These are phyloP conservation scores for Pyrenopolyporus hunteri DNA, from an alignment of 495 filamentous ascomycete genomes.

Conservation along the genomic window DNA sequence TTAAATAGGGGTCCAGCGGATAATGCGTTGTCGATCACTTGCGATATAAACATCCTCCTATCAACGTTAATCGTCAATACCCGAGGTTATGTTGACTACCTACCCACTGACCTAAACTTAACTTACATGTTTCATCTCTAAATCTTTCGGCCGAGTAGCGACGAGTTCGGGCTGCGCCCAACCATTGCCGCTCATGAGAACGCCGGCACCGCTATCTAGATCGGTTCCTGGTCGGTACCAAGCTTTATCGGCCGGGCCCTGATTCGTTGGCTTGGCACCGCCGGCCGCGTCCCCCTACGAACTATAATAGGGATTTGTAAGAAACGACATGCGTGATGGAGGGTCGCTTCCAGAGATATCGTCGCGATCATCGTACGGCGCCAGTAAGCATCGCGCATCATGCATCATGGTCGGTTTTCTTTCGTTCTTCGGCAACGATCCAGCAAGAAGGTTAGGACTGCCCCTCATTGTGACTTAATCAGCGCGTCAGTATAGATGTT, in stretches of 20 bases:
- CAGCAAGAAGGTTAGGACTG: not conserved
- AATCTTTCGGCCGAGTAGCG: too few relatives aligned
- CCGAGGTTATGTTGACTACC: not conserved
- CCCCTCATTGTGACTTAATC: conserved; percentile 31
- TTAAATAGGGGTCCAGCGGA: too few relatives aligned
- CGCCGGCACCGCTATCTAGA: not conserved
- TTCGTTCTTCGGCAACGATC: conserved; percentile 22
- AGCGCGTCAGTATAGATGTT: conserved; percentile 13
- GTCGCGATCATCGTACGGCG: not conserved
- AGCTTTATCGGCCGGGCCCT: not conserved
- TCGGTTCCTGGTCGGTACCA: conserved; percentile 8
- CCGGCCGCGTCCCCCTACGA: not conserved
- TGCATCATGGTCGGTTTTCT: conserved; percentile 6
- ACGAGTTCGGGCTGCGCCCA: too few relatives aligned
- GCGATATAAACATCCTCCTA: too few relatives aligned
- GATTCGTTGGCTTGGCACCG: conserved; percentile 7
- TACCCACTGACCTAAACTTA: too few relatives aligned
- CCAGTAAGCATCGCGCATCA: conserved; percentile 7
- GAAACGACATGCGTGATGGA: not conserved
- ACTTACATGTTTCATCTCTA: too few relatives aligned
- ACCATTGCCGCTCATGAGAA: not conserved
- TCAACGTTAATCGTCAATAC: not conserved
- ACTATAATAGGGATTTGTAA: conserved; percentile 17
- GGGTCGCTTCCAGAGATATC: not conserved
- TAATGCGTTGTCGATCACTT: too few relatives aligned